These are phyloP conservation scores for Lactarius quietus DNA, from an alignment of 768 basidiomycete genomes.

Conservation along the genomic window DNA sequence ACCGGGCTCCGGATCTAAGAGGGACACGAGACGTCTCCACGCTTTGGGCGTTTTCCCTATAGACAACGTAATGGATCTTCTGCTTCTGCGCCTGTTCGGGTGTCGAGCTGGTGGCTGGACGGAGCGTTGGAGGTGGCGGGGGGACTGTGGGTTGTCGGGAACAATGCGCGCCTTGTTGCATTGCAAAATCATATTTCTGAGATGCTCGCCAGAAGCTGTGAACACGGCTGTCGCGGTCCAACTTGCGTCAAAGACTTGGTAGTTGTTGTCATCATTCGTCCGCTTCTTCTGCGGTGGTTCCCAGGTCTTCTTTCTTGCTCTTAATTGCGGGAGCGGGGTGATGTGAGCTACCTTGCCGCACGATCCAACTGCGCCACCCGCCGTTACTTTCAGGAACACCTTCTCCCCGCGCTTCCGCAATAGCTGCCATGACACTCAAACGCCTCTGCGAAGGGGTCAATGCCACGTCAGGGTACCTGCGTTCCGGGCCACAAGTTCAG, in stretches of 20 bases:
- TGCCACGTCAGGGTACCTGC: conserved; percentile 40
- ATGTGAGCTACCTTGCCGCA: not conserved
- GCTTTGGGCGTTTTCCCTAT: conserved; percentile 9
- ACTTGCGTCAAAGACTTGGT: not conserved
- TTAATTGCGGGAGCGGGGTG: no score
- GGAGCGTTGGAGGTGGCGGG: not conserved
- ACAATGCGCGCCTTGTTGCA: not conserved
- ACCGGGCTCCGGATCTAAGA: conserved; percentile 1
- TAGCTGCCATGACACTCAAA: conserved; percentile 53
- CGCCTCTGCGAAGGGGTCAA: conserved; percentile 32
- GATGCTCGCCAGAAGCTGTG: not conserved
- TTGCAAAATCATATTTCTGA: not conserved
- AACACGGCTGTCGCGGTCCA: not conserved
- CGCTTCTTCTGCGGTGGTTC: not conserved
- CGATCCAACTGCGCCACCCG: conserved; percentile 18
- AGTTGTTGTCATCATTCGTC: not conserved
- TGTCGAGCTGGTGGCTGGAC: not conserved
- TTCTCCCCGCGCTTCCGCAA: conserved; percentile 43
- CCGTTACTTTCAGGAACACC: conserved; percentile 35
- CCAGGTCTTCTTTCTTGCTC: not conserved
- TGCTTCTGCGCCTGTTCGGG: not conserved
- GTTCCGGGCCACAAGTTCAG: no score
- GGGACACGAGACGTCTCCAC: conserved; percentile 6
- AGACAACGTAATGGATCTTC: not conserved
- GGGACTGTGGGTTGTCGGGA: not conserved